Percentiles rank a stretch among this genome's conserved stretches.
Conservation (phyloP, 2,329 filamentous ascomycete genomes). For the Tolypocladium inflatum region DNA sequence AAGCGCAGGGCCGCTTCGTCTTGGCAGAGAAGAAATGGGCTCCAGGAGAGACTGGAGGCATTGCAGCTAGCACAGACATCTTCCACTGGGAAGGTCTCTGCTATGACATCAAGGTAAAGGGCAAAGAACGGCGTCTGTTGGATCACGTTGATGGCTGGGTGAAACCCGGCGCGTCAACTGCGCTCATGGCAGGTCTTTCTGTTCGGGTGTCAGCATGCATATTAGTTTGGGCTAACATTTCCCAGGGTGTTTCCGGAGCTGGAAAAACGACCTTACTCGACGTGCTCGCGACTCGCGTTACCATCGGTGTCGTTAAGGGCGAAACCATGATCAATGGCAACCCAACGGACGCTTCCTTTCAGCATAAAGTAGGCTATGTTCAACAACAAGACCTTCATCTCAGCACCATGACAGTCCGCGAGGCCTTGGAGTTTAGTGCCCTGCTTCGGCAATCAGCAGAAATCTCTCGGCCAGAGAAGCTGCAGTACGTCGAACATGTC, state of each 20-base stretch:
- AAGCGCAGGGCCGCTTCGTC: slow-evolving; percentile 46
- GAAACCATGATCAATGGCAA: slow-evolving; percentile 63
- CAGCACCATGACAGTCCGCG: slow-evolving; percentile 74
- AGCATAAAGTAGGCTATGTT: slow-evolving; percentile 85
- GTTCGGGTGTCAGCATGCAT: too few species aligned
- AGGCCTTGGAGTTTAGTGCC: slow-evolving; percentile 80
- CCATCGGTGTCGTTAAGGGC: slow-evolving; percentile 80
- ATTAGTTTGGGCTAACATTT: too few species aligned
- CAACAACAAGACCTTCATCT: slow-evolving; percentile 90
- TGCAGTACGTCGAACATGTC: slow-evolving; percentile 81
- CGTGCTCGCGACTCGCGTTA: slow-evolving; percentile 74
- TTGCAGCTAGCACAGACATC: slow-evolving; percentile 55
- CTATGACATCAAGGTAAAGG: slow-evolving; percentile 70
- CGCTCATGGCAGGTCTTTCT: slow-evolving; percentile 46
- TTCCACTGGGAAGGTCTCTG: slow-evolving; percentile 83
- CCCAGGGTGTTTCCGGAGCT: slow-evolving; percentile 72
- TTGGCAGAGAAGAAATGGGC: slow-evolving; percentile 31
- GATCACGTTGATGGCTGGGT: slow-evolving; percentile 89
- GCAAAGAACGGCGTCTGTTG: slow-evolving; percentile 63
- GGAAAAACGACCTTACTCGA: slow-evolving; percentile 89
- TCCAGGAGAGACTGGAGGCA: slow-evolving; percentile 28
- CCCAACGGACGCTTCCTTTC: slow-evolving; percentile 71
- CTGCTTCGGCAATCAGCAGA: slow-evolving; percentile 72
- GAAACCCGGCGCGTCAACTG: slow-evolving; percentile 85
- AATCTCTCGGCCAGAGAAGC: slow-evolving; percentile 65